Percentiles rank a stretch among this genome's conserved stretches.
These are phyloP conservation scores for Sporodiniella umbellata DNA, from an alignment of 371 early-diverging fungal genomes.

Conservation along the genomic window DNA sequence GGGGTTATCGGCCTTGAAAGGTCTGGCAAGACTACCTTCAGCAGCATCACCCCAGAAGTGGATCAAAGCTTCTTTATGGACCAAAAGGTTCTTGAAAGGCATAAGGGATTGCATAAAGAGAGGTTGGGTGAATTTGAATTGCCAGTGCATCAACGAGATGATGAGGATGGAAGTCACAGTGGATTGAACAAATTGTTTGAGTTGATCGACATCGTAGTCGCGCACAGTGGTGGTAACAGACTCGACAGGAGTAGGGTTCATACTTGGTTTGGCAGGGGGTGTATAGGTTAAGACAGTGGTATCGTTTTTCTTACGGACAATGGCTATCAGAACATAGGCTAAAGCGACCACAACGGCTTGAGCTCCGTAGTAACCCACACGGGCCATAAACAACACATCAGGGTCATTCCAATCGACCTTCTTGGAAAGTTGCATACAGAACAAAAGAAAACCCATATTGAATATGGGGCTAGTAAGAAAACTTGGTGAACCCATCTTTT, in stretches of 20 bases:
- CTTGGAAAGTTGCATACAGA: constrained; percentile 72
- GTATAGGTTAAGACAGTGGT: constrained; percentile 63
- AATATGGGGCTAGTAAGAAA: constrained; percentile 42
- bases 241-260: constrained; percentile 19
- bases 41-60: constrained; percentile 81
- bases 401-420: constrained; percentile 67
- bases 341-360: constrained; percentile 58
- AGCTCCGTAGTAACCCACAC: constrained; percentile 63
- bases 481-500: constrained; percentile 44
- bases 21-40: constrained; percentile 77
- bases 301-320: constrained; percentile 69
- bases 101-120: constrained; percentile 85
- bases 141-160: constrained; percentile 81
- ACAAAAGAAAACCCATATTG: constrained; percentile 68
- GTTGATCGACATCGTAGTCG: constrained; percentile 82
- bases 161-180: constrained; percentile 66
- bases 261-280: constrained; percentile 46
- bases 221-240: constrained; percentile 69
- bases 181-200: constrained; percentile 69
- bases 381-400: constrained; percentile 54
- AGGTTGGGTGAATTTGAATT: constrained; percentile 89
- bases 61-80: constrained; percentile 74
- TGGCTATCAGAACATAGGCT: constrained; percentile 52
- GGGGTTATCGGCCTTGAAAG: constrained; percentile 77
- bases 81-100: constrained; percentile 72